phyloP scores from a whole-genome alignment of 345 rosid genomes.

The Raphanus sativus region DNA sequence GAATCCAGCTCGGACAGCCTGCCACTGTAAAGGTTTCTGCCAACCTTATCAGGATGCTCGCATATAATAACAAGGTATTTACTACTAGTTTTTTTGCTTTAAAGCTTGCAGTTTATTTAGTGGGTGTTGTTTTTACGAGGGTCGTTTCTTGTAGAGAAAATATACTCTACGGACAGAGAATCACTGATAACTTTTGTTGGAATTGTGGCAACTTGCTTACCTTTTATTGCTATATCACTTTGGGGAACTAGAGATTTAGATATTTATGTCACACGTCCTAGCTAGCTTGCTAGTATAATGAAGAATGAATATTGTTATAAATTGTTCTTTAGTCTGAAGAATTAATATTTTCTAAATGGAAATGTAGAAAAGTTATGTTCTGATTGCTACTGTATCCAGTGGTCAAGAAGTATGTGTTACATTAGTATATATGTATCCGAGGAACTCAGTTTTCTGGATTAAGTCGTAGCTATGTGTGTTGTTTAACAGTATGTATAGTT shows the following conservation, averaged over 20 bases:
- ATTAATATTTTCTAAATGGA: background rate
- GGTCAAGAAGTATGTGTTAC: background rate
- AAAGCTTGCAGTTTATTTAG: constrained; percentile 3
- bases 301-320: background rate
- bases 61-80: constrained; percentile 84
- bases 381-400: background rate
- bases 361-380: background rate
- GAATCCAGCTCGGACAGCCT: constrained; percentile 93
- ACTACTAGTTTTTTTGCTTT: background rate
- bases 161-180: background rate
- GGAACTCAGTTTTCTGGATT: background rate
- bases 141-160: background rate
- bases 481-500: background rate
- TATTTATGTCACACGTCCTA: background rate
- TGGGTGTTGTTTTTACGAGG: too few relatives aligned
- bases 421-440: background rate
- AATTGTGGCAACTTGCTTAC: background rate
- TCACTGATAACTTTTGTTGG: background rate
- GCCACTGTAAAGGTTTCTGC: constrained; percentile 99
- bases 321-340: constrained; percentile 1
- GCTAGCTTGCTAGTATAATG: background rate
- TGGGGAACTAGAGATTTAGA: background rate
- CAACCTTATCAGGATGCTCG: constrained; percentile 73
- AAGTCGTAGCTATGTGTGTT: background rate
- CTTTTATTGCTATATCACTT: background rate